Evolutionary conservation across 129 eudicot genomes (phyloP), one percentile per base, ranked within the genome.

Genomic region (Scalesia atractyloides): DNA sequence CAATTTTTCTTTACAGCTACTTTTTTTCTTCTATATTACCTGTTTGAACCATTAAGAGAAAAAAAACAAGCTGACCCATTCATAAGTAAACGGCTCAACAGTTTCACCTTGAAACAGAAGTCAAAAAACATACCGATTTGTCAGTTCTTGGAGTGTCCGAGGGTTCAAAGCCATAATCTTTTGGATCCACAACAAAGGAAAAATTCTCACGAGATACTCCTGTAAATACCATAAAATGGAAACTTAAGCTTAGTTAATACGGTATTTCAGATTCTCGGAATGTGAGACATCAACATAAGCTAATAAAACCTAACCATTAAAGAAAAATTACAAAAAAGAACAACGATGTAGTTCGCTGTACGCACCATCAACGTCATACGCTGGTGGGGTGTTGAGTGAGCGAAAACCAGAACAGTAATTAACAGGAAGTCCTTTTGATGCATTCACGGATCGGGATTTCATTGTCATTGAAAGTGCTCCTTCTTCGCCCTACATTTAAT

Each of bases 381-480:
- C 68, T 80, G 93, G 67, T 39, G 82, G 69, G 76, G 70, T 75
- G 69, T 74, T 68, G 65, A 86, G 69, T 10, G 99, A 88, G 63
- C 99, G 99, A 61, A 95, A 95, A 46, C 99, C 99, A 5, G 99
- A 91, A 76, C 97, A 95, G 81, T 95, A 95, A 74, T 95, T 95
- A 66, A 95, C 96, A 56, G 97, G 97, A 17, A 95, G 84, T 48
- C 96, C 96, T 80, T 95, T 95, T 49, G 99, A 90, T 39, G 97
- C 91, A 76, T 70, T 86, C 68, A 51, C 58, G 37, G 96, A 84
- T 39, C 84, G 82, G 33, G 62, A 63, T 77, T 82, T 95, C 44
- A 87, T 95, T 57, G 99, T 95, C 97, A 95, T 90, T 73, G 99
- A 95, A 76, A 95, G 97, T 22, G 97, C 97, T 51, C 99, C 99